Base-by-base conservation (phyloP, 306 rosid species). In the Acacia acuminata region DNA sequence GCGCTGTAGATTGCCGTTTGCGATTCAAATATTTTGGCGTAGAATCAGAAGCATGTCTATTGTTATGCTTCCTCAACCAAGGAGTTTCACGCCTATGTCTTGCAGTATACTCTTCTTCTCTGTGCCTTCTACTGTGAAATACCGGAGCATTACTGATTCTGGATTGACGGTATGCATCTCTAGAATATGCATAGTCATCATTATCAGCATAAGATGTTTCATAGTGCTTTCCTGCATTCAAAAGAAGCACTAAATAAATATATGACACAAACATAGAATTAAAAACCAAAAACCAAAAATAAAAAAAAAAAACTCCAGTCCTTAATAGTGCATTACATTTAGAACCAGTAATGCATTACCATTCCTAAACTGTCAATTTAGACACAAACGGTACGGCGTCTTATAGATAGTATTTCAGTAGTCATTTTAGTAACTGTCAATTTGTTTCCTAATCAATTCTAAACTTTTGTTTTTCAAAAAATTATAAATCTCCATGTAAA, bases 201-300 rank as follows among this genome's bases (percentile, higher is more conserved):
- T 32, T 38, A 66, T 66, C 45, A 16, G 53, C 2, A 47, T 71
- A 40, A 12, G 17, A 69, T 27, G 44, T 45, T 48, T 82, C 81
- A 65, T 32, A 42, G 30, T 15, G 1, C 58, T 79, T 84, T 42
- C 86, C 88, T 87, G 47, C 79, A 84, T 42, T 58, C 71, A 63
- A 44, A 24, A 14, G 10, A 68, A 76, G 14, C 77, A 44, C 65
- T 51, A 4, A 17, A 78, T 61, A 12, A 24, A 24, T 58, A 58
- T 12, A 25, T 2, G 13, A 61, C 12, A 24, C 12, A 25, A 22
- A n/a, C 36, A 32, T 32, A 32, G 36, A 32, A 32, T 32, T 32
- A 32, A 32, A 32, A 32, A 32, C 3, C n/a, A n/a, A n/a, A n/a
- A n/a, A n/a, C n/a, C n/a, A n/a, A n/a, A n/a, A n/a, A n/a, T n/a